phyloP scores from a whole-genome alignment of 768 basidiomycete genomes.

The Coprinopsis sp. region DNA sequence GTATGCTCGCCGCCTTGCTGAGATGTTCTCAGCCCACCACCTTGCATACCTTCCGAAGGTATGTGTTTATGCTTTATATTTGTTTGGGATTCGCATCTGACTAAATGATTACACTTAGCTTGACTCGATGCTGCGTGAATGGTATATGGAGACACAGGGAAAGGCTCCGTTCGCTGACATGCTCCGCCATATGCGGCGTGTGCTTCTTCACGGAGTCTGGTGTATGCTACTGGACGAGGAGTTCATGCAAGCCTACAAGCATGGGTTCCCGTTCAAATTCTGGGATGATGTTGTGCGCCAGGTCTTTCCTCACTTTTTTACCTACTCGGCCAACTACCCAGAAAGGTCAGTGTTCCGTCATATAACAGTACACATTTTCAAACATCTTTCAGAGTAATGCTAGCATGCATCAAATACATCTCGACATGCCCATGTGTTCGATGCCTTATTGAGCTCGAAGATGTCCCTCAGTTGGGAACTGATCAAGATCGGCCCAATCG shows the following conservation, averaged over 20 bases:
- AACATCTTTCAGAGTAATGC: conserved; percentile 16
- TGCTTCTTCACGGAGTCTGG: conserved; percentile 25
- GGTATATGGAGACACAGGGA: conserved; percentile 1
- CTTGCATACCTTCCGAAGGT: conserved; percentile 35
- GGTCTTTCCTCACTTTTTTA: conserved; percentile 8
- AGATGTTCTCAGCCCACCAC: conserved; percentile 27
- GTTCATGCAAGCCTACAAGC: conserved; percentile 2
- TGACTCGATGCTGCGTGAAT: conserved; percentile 16
- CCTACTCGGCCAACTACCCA: conserved; percentile 10
- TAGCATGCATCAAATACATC: conserved; percentile 28
- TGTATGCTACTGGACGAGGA: conserved; percentile 13
- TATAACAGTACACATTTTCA: not conserved
- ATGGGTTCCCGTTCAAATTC: conserved; percentile 4
- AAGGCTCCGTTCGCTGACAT: not conserved
- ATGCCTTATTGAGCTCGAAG: conserved; percentile 23
- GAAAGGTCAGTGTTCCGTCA: conserved; percentile 2
- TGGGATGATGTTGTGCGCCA: not conserved
- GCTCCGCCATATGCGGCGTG: conserved; percentile 9
- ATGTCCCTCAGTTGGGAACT: conserved; percentile 25
- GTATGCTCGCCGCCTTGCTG: conserved; percentile 25
- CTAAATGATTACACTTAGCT: conserved; percentile 7
- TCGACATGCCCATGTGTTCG: conserved; percentile 33
- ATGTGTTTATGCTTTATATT: conserved; percentile 13
- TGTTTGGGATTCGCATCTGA: not conserved
- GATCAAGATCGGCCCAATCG: conserved; percentile 2